These are phyloP conservation scores for Leptographium lundbergii DNA, from an alignment of 2,329 filamentous ascomycete species.

Conservation along the genomic window DNA sequence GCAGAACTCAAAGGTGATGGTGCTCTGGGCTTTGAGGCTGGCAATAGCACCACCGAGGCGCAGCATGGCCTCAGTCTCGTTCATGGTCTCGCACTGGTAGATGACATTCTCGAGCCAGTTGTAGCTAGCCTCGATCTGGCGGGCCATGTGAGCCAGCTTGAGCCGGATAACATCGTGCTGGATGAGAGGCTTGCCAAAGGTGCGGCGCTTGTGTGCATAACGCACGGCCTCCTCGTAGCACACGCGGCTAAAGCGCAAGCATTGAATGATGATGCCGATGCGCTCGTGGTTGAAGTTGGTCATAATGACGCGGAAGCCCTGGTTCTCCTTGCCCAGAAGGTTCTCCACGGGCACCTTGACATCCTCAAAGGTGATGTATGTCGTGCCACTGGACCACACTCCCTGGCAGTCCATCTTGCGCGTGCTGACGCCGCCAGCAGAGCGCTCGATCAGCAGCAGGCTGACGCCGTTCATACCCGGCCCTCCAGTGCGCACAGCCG, in stretches of 20 bases:
- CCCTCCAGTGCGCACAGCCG: constrained; percentile 80
- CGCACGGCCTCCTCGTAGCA: constrained; percentile 95
- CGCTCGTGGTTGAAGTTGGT: constrained; percentile 99
- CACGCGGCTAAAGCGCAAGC: constrained; percentile 84
- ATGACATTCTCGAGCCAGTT: constrained; percentile 94
- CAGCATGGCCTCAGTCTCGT: constrained; percentile 89
- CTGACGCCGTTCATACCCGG: constrained; percentile 87
- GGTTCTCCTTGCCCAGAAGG: constrained; percentile 92
- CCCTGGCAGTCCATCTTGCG: constrained; percentile 97
- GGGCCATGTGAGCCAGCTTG: constrained; percentile 96
- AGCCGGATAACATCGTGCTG: constrained; percentile 95
- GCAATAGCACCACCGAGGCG: constrained; percentile 92
- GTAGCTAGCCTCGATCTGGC: constrained; percentile 94
- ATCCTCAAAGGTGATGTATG: constrained; percentile 96
- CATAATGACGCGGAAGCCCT: constrained; percentile 97
- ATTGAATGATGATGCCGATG: constrained; percentile 97
- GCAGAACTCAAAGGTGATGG: constrained; percentile 94
- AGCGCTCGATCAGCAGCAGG: constrained; percentile 83
- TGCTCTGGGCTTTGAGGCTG: constrained; percentile 84
- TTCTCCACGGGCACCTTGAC: constrained; percentile 99
- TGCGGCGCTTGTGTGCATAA: constrained; percentile 93
- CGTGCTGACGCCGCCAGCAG: constrained; percentile 73
- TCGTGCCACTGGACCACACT: constrained; percentile 89
- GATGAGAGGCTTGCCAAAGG: constrained; percentile 93
- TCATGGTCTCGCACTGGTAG: constrained; percentile 88